A percentile compares a stretch with the other conserved stretches of the same genome.
phyloP scores from a whole-genome alignment of 2,329 filamentous ascomycete genomes.

The Stachybotrys chlorohalonatus region DNA sequence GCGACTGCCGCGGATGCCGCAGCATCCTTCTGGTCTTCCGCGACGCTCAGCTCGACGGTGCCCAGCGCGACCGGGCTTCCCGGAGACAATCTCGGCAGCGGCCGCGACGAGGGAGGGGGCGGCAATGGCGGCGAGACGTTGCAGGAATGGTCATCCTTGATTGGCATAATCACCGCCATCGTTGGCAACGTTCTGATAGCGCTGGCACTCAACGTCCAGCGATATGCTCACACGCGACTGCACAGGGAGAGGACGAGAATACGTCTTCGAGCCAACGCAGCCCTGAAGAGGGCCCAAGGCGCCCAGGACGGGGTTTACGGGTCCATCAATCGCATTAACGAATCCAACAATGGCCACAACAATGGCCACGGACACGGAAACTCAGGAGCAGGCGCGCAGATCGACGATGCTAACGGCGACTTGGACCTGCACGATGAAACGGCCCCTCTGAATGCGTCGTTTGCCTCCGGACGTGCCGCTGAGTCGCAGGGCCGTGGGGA shows the following conservation, averaged over 20 bases:
- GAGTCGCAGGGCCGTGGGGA: slow-evolving; percentile 13
- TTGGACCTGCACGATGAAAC: slow-evolving; percentile 28
- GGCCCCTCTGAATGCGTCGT: slow-evolving; percentile 33
- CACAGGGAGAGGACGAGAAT: slow-evolving; percentile 58
- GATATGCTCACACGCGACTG: slow-evolving; percentile 86
- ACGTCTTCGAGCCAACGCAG: slow-evolving; percentile 43
- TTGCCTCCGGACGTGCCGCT: slow-evolving; percentile 37
- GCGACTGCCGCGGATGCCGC: too few species aligned
- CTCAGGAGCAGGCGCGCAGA: slow-evolving; percentile 16
- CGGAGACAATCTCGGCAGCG: too few species aligned
- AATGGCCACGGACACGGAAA: slow-evolving; percentile 5
- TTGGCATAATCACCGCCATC: slow-evolving; percentile 90
- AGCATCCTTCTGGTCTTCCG: too few species aligned
- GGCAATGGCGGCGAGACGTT: slow-evolving; percentile 37
- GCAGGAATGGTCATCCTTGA: slow-evolving; percentile 80
- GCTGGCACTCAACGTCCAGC: slow-evolving; percentile 89
- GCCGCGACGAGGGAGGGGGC: slow-evolving; percentile 2
- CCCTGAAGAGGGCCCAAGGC: slow-evolving; percentile 35
- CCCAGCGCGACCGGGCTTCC: too few species aligned
- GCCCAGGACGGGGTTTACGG: slow-evolving; percentile 23
- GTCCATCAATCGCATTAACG: slow-evolving; percentile 13
- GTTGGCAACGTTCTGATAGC: slow-evolving; percentile 90
- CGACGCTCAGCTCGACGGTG: too few species aligned
- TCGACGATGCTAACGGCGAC: slow-evolving; percentile 18
- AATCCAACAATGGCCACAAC: slow-evolving; percentile 10